A percentile compares a stretch with the other conserved stretches of the same genome.
Conservation (phyloP, 495 filamentous ascomycete genomes). For the Neurospora tetrasperma region DNA sequence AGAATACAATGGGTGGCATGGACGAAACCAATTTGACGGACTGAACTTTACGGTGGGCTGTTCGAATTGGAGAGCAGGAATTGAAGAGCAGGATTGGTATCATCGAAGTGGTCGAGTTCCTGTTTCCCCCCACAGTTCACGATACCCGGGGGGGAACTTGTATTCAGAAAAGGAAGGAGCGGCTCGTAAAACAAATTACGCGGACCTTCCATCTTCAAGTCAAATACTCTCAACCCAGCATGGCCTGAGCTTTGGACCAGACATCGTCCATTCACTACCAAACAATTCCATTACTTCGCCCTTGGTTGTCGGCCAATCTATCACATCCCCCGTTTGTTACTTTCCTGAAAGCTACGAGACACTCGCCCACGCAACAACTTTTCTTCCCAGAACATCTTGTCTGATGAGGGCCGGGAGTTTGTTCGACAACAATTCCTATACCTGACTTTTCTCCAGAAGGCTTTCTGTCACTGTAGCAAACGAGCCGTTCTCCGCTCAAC, state of each 20-base stretch:
- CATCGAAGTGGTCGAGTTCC: neutral
- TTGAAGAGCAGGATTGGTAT: neutral
- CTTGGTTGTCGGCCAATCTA: neutral
- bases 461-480: neutral
- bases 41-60: neutral
- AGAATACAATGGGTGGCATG: neutral
- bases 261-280: neutral
- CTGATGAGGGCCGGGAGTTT: neutral
- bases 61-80: neutral
- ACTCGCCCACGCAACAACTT: neutral
- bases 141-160: neutral
- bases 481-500: neutral
- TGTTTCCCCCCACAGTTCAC: neutral
- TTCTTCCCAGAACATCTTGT: neutral
- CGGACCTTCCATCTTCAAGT: neutral
- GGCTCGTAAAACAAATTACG: neutral
- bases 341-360: neutral
- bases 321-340: neutral
- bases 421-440: neutral
- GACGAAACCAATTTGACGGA: neutral
- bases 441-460: neutral
- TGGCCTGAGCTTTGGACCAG: neutral
- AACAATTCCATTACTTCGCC: neutral
- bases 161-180: neutral
- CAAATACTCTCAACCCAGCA: neutral